Evolutionary conservation across 2,329 filamentous ascomycete genomes (phyloP), one percentile per base, ranked within the genome.

Genomic region (Nemania sp.): DNA sequence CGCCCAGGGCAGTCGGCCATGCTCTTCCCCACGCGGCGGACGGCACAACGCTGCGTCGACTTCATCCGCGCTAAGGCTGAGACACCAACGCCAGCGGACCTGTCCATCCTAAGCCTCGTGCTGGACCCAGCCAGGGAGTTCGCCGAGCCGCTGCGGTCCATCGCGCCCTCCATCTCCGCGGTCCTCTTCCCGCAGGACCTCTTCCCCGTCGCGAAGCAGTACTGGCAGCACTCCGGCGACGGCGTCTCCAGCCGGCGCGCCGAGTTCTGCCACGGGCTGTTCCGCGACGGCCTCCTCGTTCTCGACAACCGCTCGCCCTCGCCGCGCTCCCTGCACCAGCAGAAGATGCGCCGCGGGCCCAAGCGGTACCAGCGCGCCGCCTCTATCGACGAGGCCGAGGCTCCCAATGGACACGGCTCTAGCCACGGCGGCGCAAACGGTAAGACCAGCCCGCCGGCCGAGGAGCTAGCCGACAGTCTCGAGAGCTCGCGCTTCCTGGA

Each of bases 171-270:
- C 10, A 82, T 94, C 24, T 92, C 87, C 1, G 90, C 89, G 26
- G 89, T 97, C 2, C 77, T 98, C 49, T 93, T 91, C 73, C 88
- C 90, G 0, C 83, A 86, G 53, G 87, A 89, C 13, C 81, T 89
- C 20, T 94, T 91, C 74, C 81, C 88, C 4, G 80, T 92, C 67
- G 93, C 93, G n/a, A 98, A 98, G 79, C 88, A 94, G 75, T 98
- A 97, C 76, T 99, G 96, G 96, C 96, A 98, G 79, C 96, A 99
- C 79, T 92, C 93, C 0, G 96, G 96, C 22, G 94, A 97, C 69
- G 96, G 96, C 18, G 86, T 97, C 15, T 98, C 94, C 0, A 98
- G 94, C 78, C 90, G 96, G 57, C 89, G 94, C 47, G 94, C 93
- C 38, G 95, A 98, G 77, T 98, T 97, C 79, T 97, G 93, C 77